These are phyloP conservation scores for Choanephora cucurbitarum DNA, from an alignment of 371 early-diverging fungal genomes.

Conservation along the genomic window DNA sequence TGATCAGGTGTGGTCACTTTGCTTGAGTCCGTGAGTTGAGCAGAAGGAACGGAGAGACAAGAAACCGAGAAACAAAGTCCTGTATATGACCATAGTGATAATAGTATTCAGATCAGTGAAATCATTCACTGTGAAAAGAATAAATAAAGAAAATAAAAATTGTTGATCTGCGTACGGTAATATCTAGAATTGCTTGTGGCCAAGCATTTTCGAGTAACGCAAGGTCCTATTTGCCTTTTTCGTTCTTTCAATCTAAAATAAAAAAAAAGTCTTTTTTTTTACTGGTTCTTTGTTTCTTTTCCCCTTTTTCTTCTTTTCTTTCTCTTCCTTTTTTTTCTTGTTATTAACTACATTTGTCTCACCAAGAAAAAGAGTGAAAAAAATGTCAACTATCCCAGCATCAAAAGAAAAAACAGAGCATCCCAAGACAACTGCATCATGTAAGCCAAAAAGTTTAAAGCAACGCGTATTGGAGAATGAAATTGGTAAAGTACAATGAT, in stretches of 20 bases:
- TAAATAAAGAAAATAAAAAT: too few relatives aligned
- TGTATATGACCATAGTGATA: too few relatives aligned
- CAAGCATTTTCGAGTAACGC: too few relatives aligned
- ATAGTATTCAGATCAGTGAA: too few relatives aligned
- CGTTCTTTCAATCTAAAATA: not conserved
- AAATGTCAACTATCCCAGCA: not conserved
- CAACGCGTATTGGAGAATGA: conserved; percentile 19
- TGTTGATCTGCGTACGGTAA: too few relatives aligned
- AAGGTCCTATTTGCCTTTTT: too few relatives aligned
- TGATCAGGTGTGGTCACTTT: conserved; percentile 1
- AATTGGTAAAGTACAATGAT: conserved; percentile 13
- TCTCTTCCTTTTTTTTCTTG: not conserved
- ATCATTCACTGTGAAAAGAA: too few relatives aligned
- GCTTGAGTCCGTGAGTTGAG: too few relatives aligned
- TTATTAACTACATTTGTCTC: not conserved
- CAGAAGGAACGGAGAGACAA: too few relatives aligned
- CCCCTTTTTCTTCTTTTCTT: not conserved
- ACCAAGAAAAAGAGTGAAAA: not conserved
- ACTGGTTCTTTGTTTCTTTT: conserved; percentile 1
- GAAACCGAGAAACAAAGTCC: too few relatives aligned
- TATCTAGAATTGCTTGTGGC: too few relatives aligned
- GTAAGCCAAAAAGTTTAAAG: conserved; percentile 11
- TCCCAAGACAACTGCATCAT: conserved; percentile 4
- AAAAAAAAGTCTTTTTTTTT: not conserved
- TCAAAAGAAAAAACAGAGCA: conserved; percentile 1